Conservation (phyloP, 306 rosid genomes). For the Lupinus albus region DNA sequence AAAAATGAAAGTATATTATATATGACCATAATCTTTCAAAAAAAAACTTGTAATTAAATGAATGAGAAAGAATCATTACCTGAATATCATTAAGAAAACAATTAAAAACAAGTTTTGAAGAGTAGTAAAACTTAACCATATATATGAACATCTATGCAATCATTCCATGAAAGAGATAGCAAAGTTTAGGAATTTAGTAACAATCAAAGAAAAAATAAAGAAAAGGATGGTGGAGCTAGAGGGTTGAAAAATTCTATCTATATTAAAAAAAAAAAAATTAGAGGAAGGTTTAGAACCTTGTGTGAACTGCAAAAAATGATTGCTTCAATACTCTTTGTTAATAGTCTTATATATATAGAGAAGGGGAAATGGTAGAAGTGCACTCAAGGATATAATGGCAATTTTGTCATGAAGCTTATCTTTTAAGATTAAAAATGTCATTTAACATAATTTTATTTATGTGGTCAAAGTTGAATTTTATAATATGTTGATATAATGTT, state of each 20-base stretch:
- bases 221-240: background rate
- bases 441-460: no score
- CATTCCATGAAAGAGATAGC: background rate
- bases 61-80: conserved; percentile 9
- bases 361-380: no score
- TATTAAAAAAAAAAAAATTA: background rate
- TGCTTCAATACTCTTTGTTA: conserved; percentile 10
- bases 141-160: background rate
- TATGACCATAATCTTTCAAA: conserved; percentile 7
- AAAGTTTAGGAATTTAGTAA: background rate
- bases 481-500: no score
- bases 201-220: background rate
- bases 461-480: no score
- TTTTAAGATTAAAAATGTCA: no score
- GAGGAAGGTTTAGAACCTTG: conserved; percentile 14
- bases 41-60: background rate
- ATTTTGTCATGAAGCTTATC: no score
- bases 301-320: conserved; percentile 1
- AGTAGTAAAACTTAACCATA: background rate
- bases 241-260: background rate
- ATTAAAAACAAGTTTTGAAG: background rate
- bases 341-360: conserved; percentile 18
- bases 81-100: background rate
- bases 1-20: background rate
- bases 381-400: no score